Evolutionary conservation across 495 filamentous ascomycete genomes (phyloP).

Genomic region (Parathielavia appendiculata): DNA sequence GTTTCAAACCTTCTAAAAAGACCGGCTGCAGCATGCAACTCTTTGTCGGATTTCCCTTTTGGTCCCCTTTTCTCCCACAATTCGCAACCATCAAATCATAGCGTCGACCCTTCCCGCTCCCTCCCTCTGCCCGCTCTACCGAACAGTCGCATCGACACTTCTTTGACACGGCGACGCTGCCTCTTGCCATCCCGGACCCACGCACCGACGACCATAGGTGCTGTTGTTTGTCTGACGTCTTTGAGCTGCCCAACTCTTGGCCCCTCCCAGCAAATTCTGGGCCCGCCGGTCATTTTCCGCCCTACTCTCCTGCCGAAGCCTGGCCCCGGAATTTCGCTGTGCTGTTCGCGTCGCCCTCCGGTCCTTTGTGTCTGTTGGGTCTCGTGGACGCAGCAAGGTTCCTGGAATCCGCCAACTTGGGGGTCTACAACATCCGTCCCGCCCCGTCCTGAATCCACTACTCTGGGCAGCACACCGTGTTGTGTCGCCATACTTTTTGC

Average conservation of each 20-base stretch:
- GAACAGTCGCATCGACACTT: slow-evolving; percentile 2
- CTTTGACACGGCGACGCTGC: not conserved
- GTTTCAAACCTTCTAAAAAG: slow-evolving; percentile 22
- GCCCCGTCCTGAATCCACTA: not conserved
- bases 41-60: slow-evolving; percentile 31
- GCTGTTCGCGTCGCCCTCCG: not conserved
- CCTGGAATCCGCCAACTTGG: not conserved
- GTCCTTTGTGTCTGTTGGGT: slow-evolving; percentile 1
- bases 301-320: not conserved
- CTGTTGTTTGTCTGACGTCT: slow-evolving; percentile 6
- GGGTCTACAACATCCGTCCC: not conserved
- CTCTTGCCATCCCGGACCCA: not conserved
- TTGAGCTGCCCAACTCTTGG: slow-evolving; percentile 4
- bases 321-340: not conserved
- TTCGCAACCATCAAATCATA: slow-evolving; percentile 1
- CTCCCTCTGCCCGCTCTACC: slow-evolving; percentile 8
- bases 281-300: not conserved
- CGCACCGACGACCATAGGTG: not conserved
- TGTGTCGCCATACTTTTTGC: not conserved
- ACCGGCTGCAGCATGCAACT: slow-evolving; percentile 16
- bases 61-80: slow-evolving; percentile 20
- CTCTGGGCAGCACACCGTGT: not conserved
- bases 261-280: not conserved
- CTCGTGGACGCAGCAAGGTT: not conserved
- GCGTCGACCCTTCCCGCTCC: slow-evolving; percentile 1